These are phyloP conservation scores for Wickerhamiella parazyma DNA, from an alignment of 805 yeast species.

Conservation along the genomic window DNA sequence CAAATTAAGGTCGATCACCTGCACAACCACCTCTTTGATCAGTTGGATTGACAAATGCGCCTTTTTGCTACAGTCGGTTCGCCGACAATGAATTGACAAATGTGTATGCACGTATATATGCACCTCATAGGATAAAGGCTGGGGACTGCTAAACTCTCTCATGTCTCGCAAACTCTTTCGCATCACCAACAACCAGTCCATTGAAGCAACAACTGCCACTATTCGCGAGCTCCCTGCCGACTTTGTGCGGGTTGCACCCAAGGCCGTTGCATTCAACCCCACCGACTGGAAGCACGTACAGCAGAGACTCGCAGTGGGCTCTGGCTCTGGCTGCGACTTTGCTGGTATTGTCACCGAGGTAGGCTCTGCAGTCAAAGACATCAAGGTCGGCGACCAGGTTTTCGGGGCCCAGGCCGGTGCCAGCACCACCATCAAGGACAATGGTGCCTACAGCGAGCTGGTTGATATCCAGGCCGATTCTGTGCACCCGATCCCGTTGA, in stretches of 20 bases:
- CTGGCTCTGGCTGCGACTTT: conserved; percentile 45
- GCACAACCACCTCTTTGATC: no score
- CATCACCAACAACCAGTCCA: not conserved
- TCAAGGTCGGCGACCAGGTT: conserved; percentile 41
- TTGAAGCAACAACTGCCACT: not conserved
- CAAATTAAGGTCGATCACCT: no score
- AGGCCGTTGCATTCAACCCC: conserved; percentile 50
- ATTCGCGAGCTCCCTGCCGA: not conserved
- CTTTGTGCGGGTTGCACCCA: conserved; percentile 34
- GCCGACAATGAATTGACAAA: not conserved
- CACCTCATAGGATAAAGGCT: no score
- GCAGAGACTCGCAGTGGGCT: conserved; percentile 32
- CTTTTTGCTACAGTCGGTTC: no score
- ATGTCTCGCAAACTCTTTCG: not conserved
- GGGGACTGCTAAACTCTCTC: no score
- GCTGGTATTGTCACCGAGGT: conserved; percentile 43
- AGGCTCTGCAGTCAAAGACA: conserved; percentile 31
- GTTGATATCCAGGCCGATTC: conserved; percentile 28
- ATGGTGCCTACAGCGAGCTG: conserved; percentile 51
- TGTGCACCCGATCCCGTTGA: conserved; percentile 22
- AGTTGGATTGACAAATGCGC: no score
- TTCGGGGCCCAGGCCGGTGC: conserved; percentile 45
- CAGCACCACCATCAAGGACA: conserved; percentile 27
- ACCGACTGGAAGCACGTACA: conserved; percentile 54
- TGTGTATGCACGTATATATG: not conserved